These are phyloP conservation scores for Musa balbisiana DNA, from an alignment of 202 grass and related monocot genomes.

Conservation along the genomic window DNA sequence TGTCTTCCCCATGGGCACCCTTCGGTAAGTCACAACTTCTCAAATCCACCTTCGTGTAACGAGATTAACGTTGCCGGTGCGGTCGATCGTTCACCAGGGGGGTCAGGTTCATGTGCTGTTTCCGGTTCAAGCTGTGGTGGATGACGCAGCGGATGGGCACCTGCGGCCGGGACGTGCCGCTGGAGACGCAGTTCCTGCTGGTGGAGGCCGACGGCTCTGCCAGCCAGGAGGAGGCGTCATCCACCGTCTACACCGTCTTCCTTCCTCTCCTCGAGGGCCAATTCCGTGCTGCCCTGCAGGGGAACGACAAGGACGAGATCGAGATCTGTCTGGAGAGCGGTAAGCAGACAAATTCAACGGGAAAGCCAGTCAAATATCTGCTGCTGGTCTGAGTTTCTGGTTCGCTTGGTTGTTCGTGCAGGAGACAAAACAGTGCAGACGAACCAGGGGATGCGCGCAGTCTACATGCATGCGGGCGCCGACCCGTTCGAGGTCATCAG, in stretches of 20 bases:
- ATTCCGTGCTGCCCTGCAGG: slow-evolving; percentile 68
- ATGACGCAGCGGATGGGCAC: slow-evolving; percentile 91
- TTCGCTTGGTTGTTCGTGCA: not conserved
- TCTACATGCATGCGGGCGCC: slow-evolving; percentile 66
- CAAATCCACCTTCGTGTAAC: too few species aligned
- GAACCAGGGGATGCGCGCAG: slow-evolving; percentile 27
- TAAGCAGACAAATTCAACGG: slow-evolving; percentile 12
- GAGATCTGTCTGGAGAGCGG: slow-evolving; percentile 80
- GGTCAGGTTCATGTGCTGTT: slow-evolving; percentile 58
- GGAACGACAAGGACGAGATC: slow-evolving; percentile 58
- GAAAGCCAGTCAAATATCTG: too few species aligned
- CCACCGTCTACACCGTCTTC: slow-evolving; percentile 48
- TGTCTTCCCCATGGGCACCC: slow-evolving; percentile 66
- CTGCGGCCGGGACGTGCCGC: slow-evolving; percentile 56
- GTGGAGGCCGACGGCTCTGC: slow-evolving; percentile 35
- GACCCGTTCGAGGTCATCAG: slow-evolving; percentile 58
- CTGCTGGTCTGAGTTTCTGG: not conserved
- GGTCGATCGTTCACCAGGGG: slow-evolving; percentile 25
- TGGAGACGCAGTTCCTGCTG: slow-evolving; percentile 93
- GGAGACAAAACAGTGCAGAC: slow-evolving; percentile 70
- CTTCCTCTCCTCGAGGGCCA: slow-evolving; percentile 72
- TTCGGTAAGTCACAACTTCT: slow-evolving; percentile 33
- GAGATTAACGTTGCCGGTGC: too few species aligned
- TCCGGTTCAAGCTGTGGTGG: slow-evolving; percentile 99
- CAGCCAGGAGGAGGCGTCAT: not conserved